Percentiles rank a stretch among this genome's conserved stretches.
Evolutionary conservation across 768 basidiomycete species (phyloP).

Genomic region (Lactifluus piperatus): DNA sequence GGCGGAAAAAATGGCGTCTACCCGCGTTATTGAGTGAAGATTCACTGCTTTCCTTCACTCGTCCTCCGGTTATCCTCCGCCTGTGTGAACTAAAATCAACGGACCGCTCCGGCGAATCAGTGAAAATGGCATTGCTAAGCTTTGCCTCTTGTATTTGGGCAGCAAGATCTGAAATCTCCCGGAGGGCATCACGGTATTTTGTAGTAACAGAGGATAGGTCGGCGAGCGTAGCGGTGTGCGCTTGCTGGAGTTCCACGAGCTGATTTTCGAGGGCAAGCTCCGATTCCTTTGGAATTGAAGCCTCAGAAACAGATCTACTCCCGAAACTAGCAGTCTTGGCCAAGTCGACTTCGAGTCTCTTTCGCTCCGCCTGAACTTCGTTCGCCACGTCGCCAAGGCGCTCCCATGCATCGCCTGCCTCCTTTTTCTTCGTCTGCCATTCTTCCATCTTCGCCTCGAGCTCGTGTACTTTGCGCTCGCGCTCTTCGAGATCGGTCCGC

Average conservation of each 20-base stretch:
- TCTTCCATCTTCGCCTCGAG: constrained; percentile 73
- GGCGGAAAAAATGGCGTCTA: constrained; percentile 77
- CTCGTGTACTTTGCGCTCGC: constrained; percentile 66
- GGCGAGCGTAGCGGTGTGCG: constrained; percentile 68
- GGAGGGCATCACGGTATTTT: constrained; percentile 84
- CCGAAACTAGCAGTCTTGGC: constrained; percentile 22
- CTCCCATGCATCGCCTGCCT: constrained; percentile 54
- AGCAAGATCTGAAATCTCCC: constrained; percentile 88
- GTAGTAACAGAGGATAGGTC: constrained; percentile 69
- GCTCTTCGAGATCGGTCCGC: constrained; percentile 74
- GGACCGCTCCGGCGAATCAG: constrained; percentile 38
- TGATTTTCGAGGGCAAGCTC: constrained; percentile 47
- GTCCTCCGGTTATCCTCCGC: constrained; percentile 44
- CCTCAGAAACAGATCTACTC: constrained; percentile 25
- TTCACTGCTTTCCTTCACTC: constrained; percentile 43
- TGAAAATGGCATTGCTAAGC: constrained; percentile 42
- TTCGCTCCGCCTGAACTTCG: constrained; percentile 63
- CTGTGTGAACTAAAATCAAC: constrained; percentile 40
- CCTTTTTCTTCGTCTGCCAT: constrained; percentile 65
- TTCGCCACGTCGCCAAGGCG: constrained; percentile 61
- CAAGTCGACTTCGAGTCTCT: constrained; percentile 44
- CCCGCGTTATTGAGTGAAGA: constrained; percentile 40
- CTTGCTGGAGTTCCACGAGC: constrained; percentile 68
- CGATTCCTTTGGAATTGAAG: constrained; percentile 26
- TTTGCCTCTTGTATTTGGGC: constrained; percentile 86